Base-by-base conservation (phyloP, 129 eudicot genomes). In the Saposhnikovia divaricata region DNA sequence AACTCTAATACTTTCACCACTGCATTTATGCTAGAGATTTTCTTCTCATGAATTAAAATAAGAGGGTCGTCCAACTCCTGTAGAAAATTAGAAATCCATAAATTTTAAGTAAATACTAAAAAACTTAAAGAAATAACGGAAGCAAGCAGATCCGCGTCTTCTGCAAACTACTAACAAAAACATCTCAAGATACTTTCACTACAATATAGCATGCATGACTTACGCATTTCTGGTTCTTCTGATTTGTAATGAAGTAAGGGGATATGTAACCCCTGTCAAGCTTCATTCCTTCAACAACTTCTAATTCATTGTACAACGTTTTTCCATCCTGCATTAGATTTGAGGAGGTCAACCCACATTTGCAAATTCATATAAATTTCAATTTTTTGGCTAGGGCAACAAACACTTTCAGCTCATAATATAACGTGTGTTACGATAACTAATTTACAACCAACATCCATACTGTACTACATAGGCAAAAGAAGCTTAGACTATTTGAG, bases 211-310 rank as follows among this genome's bases (percentile, higher is more conserved):
- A 46, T 46, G 31, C 61, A 28, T 28, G 44, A 76, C 97, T 82
- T 88, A 91, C 98, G 65, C 97, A 93, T 91, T 91, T 93, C 86
- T 91, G 93, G 84, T 83, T 93, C 82, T 93, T 93, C 66, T 70
- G 82, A 83, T 93, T 91, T 43, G 97, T 91, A 76, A 93, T 93
- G 86, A 93, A 93, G 69, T 93, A 88, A 4, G 98, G 98, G 71
- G 98, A 93, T n/a, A 93, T 91, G 85, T 93, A 93, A 55, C 97
- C 98, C 80, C 95, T 89, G 83, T 93, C 98, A 71, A 93, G 85
- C 90, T 93, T 93, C 98, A 93, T 93, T 47, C 98, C 98, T 90
- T 93, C 98, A 42, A 93, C 98, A 81, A 93, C 98, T 93, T 93
- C 97, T 44, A 93, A 85, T 74, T 93, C 98, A 82, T 93, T 93